A percentile compares a stretch with the other conserved stretches of the same genome.
Evolutionary conservation across 1,139 yeast genomes (phyloP).

Genomic region (Blastobotrys illinoisensis): DNA sequence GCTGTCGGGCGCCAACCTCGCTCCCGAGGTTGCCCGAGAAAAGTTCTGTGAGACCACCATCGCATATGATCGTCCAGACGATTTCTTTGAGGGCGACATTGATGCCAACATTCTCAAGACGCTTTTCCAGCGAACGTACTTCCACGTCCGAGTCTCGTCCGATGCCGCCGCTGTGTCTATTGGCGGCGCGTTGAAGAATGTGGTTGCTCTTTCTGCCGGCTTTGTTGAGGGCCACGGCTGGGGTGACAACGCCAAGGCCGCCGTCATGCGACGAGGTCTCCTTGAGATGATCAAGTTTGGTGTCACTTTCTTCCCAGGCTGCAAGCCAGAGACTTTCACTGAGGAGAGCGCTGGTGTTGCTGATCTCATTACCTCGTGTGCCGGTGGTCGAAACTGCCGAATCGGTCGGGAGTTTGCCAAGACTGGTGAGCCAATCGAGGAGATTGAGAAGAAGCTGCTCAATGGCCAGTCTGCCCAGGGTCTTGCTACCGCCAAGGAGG

Average conservation of each 20-base stretch:
- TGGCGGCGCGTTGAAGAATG: conserved; percentile 93
- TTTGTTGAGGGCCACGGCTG: conserved; percentile 94
- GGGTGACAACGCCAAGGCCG: conserved; percentile 98
- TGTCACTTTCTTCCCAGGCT: conserved; percentile 62
- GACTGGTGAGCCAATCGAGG: conserved; percentile 66
- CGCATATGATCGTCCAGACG: conserved; percentile 71
- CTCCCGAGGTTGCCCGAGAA: conserved; percentile 88
- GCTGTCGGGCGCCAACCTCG: conserved; percentile 89
- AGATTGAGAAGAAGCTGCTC: conserved; percentile 73
- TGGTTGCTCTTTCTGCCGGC: conserved; percentile 89
- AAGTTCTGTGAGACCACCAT: conserved; percentile 95
- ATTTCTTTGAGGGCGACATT: conserved; percentile 67
- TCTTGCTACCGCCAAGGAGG: conserved; percentile 81
- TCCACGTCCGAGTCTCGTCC: conserved; percentile 83
- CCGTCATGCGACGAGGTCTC: conserved; percentile 89
- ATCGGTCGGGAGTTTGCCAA: conserved; percentile 63
- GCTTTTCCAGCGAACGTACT: conserved; percentile 89
- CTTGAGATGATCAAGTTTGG: conserved; percentile 85
- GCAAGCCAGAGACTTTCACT: conserved; percentile 72
- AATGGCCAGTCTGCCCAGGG: conserved; percentile 97
- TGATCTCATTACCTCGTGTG: conserved; percentile 90
- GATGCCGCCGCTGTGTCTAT: conserved; percentile 93
- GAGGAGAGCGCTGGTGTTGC: conserved; percentile 96
- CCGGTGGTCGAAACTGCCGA: conserved; percentile 91
- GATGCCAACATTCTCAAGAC: conserved; percentile 62